Base-by-base conservation (phyloP, 2,329 filamentous ascomycete genomes). In the Penicillium sp. region DNA sequence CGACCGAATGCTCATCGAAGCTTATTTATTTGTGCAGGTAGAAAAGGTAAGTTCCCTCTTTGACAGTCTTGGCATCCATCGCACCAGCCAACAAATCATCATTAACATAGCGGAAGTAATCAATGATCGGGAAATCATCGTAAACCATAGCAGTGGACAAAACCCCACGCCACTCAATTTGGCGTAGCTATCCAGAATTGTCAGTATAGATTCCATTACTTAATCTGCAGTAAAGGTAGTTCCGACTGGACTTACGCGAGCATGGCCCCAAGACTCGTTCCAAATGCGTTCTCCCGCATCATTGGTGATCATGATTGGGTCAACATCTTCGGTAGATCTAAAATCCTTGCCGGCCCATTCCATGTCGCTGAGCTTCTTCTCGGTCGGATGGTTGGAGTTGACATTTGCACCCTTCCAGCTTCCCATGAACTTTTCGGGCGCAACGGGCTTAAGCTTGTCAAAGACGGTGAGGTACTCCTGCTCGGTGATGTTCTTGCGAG, bases 71-170 rank as follows among this genome's bases (percentile, higher is more conserved):
- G 21, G 57, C 52, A 52, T 67, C 62, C 63, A 67, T 67, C 11
- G 57, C 63, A 10, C 62, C 65, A 2, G 60, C 59, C 22, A 66
- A 33, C 39, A 60, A 52, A 9, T 57, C 21, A 19, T 62, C 59
- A 27, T 53, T 56, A 8, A 63, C 60, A 35, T 58, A 57, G 10
- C 63, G 57, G 51, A 66, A 66, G 24, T 67, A 59, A 48, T 67
- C 65, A 39, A 67, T 63, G 22, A 66, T 62, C 3, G 64, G 60
- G n/a, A 53, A 47, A 10, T 61, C 45, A 46, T 63, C 60, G 22
- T 67, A 63, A 8, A 67, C 49, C 62, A 67, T 63, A 4, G 62
- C 59, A 13, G 59, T 61, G 3, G 63, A 63, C 5, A 63, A 10
- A 5, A 49, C 46, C 10, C 56, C 58, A 1, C 64, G 50, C 43